Evolutionary conservation across 2,329 filamentous ascomycete genomes (phyloP), one percentile per base, ranked within the genome.

Genomic region (Aureobasidium sp.): DNA sequence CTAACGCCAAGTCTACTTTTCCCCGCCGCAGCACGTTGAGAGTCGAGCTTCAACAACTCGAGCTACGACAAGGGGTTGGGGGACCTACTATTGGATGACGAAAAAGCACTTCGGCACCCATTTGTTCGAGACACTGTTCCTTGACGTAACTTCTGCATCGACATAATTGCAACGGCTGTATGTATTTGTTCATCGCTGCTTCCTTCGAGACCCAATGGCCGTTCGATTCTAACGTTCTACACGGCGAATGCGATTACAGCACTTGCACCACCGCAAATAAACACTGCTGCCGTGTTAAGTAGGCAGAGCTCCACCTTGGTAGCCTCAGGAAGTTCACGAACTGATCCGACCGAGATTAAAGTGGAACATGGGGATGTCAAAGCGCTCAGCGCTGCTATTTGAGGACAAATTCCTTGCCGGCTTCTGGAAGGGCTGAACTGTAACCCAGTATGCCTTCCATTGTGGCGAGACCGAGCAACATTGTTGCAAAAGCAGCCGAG

Each of bases 331-430:
- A 57, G 53, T 57, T 39, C 55, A 36, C 55, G 55, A 59, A 59
- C 55, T 47, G 55, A 44, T 59, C 55, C 41, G 55, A 59, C 55
- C 55, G 55, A 59, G 55, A 59, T 59, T 59, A 48, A 59, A 48
- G 42, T 59, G 55, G 55, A 59, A 59, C 55, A 59, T 48, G 55
- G 55, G 57, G 57, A 50, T 60, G 57, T 60, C 57, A 46, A 51
- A 51, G 57, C 57, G 32, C 46, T 48, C 41, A 51, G 57, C 57
- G 32, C 46, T 48, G 42, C 29, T 20, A 32, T 48, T 37, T 44
- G 53, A 46, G 39, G 36, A 48, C 42, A 29, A 48, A 39, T 58
- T 58, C 55, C 20, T 20, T 42, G 42, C 32, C 32, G 46, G 55
- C 55, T 48, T 58, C 42, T 58, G 55, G 55, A 58, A 58, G 55